Evolutionary conservation across 2,329 filamentous ascomycete species (phyloP), one percentile per base, ranked within the genome.

Genomic region (Sporothrix schenckii): DNA sequence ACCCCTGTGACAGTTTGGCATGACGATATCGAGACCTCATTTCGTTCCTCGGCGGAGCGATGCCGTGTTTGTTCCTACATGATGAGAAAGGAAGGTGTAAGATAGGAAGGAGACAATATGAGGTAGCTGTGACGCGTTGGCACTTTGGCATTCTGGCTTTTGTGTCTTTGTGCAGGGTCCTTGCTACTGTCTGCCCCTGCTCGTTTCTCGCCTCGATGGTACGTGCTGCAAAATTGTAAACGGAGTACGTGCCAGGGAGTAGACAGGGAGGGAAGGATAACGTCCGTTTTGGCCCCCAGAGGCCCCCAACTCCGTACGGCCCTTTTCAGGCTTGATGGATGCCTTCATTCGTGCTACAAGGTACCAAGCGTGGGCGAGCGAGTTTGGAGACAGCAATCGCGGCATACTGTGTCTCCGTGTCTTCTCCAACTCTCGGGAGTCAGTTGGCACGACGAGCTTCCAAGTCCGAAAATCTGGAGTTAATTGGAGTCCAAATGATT

Each of bases 171-270:
- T n/a, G 58, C n/a, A 47, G n/a, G 24, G 39, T 44, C 39, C 58
- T 61, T 61, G 34, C 39, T 61, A 24, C 7, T 27, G 30, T 11
- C 30, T 58, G 16, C n/a, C 30, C 30, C 14, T 21, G 58, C 49
- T 50, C 49, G 21, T 27, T 16, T 2, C 58, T 24, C 41, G 41
- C 41, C 11, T 24, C 58, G 24, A 30, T 65, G 44, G 41, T 41
- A 65, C 60, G 60, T 65, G 44, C 60, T 65, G 60, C 44, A 50
- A 65, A 63, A 3, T 41, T 34, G 44, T 30, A 50, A 30, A 65
- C 60, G 44, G 60, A 65, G 44, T 34, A 50, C 6, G 21, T 3
- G 30, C 24, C 2, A 54, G 27, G 27, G 27, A 5, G 27, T 3
- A 30, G 27, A 30, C 27, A 5, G 53, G 16, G 9, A 44, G 11